phyloP scores from a whole-genome alignment of 306 rosid genomes.

The Boehmeria nivea region DNA sequence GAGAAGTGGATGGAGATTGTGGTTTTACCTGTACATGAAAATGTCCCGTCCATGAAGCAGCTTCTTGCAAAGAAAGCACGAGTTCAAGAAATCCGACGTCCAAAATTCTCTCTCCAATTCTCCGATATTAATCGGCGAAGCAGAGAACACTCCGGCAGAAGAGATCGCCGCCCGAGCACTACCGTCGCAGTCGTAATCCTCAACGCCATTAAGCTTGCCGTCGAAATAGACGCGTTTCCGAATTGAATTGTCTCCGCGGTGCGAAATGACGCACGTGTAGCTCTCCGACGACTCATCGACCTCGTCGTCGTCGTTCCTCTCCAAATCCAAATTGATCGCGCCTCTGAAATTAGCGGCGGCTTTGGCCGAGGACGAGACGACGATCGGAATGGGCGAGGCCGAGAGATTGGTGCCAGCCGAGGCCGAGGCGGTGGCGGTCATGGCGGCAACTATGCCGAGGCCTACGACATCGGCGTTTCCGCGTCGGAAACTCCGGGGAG shows the following conservation, averaged over 20 bases:
- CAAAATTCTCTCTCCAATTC: constrained; percentile 27
- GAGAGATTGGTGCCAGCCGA: constrained; percentile 25
- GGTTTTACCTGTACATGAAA: constrained; percentile 70
- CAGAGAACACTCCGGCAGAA: constrained; percentile 38
- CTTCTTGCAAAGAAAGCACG: constrained; percentile 58
- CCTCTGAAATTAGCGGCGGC: constrained; percentile 58
- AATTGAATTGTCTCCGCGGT: constrained; percentile 28
- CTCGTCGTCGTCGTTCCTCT: constrained; percentile 6
- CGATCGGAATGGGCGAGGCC: constrained; percentile 41
- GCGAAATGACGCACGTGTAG: constrained; percentile 56
- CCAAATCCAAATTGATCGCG: constrained; percentile 20
- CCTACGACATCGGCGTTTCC: constrained; percentile 62
- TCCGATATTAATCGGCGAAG: constrained; percentile 47
- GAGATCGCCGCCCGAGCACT: constrained; percentile 20
- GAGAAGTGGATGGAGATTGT: no score
- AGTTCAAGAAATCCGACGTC: constrained; percentile 42
- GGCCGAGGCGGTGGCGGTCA: constrained; percentile 45
- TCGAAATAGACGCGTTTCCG: constrained; percentile 37
- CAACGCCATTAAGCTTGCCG: constrained; percentile 23
- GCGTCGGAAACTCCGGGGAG: constrained; percentile 41
- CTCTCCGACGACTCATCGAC: constrained; percentile 43
- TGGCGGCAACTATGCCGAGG: constrained; percentile 66
- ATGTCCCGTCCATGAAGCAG: constrained; percentile 67
- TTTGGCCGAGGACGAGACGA: constrained; percentile 52
- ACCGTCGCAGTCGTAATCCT: constrained; percentile 9